Evolutionary conservation across 2,329 filamentous ascomycete genomes (phyloP), one percentile per base, ranked within the genome.

Genomic region (Alternaria rosae): DNA sequence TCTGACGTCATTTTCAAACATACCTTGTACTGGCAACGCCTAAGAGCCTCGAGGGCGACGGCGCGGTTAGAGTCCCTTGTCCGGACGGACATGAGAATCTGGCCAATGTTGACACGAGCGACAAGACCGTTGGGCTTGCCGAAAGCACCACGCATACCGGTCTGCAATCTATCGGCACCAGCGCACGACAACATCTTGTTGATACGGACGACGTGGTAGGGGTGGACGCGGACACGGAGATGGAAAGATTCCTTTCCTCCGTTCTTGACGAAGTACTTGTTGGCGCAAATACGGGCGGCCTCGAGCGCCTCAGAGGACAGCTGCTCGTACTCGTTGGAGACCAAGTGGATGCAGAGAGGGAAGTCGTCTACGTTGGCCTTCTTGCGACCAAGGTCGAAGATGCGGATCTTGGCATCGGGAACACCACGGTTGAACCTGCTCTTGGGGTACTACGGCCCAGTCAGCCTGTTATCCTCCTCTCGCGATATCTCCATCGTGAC

Each of bases 161-260:
- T 99, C 87, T 99, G 95, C 85, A 99, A 89, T 91, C 95, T 93
- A 98, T 99, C 95, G 91, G 95, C 95, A 89, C 95, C 95, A 81
- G 95, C 95, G 85, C 95, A 99, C 82, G 95, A 98, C 93, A 99
- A 94, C 95, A 99, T 99, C 92, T 99, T 99, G 93, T 99, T 99
- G 94, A 99, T 99, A 86, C 95, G 95, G 89, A 99, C 92, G 86
- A 99, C 95, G 89, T 99, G 95, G 93, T 92, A 99, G 75, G 95
- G 95, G 89, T 99, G 95, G 81, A 93, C 94, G 82, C 95, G 88
- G 79, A 90, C 86, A 73, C 88, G 88, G 69, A 90, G 81, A 82
- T 90, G 88, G 87, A 90, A 90, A 82, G 86, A 85, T 87, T 90
- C 88, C 84, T 90, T 90, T 82, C 88, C 88, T 78, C 86, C 85